Evolutionary conservation across 108 stramenopile species (phyloP).

Genomic region (Epipyxis sp.): DNA sequence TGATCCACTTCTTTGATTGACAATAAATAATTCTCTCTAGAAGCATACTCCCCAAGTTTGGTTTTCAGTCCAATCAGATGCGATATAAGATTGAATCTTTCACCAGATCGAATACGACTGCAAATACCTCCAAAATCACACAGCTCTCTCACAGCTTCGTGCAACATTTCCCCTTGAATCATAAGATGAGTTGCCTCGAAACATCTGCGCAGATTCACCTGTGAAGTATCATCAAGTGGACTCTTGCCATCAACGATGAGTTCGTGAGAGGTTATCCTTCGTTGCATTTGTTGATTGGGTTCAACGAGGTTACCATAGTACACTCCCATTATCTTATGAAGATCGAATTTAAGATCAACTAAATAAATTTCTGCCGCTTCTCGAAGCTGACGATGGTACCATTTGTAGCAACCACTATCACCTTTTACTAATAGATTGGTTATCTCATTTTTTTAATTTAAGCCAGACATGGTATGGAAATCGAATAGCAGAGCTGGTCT

Average conservation of each 20-base stretch:
- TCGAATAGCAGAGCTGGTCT: not conserved
- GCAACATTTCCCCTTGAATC: not conserved
- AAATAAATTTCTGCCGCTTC: not conserved
- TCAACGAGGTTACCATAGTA: not conserved
- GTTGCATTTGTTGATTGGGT: not conserved
- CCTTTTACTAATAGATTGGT: not conserved
- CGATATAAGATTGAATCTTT: no score
- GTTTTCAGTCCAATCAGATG: no score
- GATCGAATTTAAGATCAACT: not conserved
- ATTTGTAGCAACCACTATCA: not conserved
- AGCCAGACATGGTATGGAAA: not conserved
- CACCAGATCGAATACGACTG: no score
- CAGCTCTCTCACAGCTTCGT: not conserved
- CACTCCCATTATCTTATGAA: not conserved
- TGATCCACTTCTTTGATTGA: no score
- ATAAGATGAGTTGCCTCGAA: not conserved
- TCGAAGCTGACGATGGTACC: constrained; percentile 1
- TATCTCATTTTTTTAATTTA: not conserved
- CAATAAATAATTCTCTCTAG: no score
- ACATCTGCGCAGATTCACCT: not conserved
- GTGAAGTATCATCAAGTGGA: not conserved
- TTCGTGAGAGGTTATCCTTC: not conserved
- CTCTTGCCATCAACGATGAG: not conserved
- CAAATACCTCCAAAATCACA: not conserved
- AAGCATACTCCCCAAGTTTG: no score